A percentile compares a stretch with the other conserved stretches of the same genome.
These are phyloP conservation scores for Trichomonas tenax DNA, from an alignment of 208 protist genomes.

Conservation along the genomic window DNA sequence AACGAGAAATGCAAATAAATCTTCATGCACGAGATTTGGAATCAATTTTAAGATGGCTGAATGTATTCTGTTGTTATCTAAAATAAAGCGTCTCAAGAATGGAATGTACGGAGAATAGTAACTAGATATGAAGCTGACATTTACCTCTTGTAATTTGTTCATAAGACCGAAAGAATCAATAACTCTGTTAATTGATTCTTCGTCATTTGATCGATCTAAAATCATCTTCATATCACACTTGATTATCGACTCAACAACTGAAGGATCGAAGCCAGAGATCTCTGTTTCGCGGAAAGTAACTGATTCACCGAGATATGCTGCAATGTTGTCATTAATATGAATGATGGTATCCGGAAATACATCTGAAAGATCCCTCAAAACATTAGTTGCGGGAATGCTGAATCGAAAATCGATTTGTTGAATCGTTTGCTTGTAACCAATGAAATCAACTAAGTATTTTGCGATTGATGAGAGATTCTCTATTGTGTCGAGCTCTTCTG, in stretches of 20 bases:
- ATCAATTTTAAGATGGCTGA: not conserved
- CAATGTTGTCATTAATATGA: not conserved
- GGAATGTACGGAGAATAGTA: not conserved
- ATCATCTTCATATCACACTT: not conserved
- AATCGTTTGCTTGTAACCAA: not conserved
- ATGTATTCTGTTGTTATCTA: not conserved
- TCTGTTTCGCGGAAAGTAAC: not conserved
- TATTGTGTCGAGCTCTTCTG: not conserved
- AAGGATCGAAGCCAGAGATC: not conserved
- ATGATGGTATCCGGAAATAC: not conserved
- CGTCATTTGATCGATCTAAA: not conserved
- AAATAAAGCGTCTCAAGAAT: not conserved
- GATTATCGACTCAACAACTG: not conserved
- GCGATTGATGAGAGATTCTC: not conserved
- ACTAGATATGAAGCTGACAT: not conserved
- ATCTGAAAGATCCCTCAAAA: not conserved
- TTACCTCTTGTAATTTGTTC: not conserved
- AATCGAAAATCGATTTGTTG: not conserved
- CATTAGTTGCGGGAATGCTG: not conserved
- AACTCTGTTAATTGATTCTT: not conserved
- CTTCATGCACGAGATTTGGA: not conserved
- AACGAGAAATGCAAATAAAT: not conserved
- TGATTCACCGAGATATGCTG: not conserved
- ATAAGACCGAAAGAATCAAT: not conserved
- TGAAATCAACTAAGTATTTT: not conserved